Conservation (phyloP, 495 filamentous ascomycete genomes). For the Podospora pseudoanserina region DNA sequence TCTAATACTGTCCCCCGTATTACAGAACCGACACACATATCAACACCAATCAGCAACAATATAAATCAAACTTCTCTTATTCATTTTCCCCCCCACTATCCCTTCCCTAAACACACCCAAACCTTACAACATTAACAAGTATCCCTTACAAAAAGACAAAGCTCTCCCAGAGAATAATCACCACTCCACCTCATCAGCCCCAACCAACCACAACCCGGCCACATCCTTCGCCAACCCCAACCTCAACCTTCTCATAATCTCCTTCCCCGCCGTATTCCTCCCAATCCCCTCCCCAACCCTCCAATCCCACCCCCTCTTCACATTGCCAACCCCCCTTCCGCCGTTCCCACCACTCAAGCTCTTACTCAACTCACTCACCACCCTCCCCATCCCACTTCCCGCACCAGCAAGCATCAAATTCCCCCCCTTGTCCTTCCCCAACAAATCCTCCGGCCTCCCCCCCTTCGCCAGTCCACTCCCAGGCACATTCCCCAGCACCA, state of each 20-base stretch:
- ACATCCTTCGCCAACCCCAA: constrained; percentile 69
- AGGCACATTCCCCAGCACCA: constrained; percentile 44
- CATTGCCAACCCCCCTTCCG: constrained; percentile 30
- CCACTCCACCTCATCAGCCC: constrained; percentile 45
- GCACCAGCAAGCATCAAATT: constrained; percentile 64
- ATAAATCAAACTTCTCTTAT: background rate
- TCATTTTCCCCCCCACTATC: background rate
- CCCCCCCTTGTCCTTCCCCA: constrained; percentile 60
- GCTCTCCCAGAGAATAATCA: background rate
- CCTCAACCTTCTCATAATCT: constrained; percentile 68
- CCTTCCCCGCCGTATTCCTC: constrained; percentile 54
- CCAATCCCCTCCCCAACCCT: constrained; percentile 54
- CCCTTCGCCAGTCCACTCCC: constrained; percentile 37
- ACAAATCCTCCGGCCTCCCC: constrained; percentile 57
- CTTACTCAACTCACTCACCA: constrained; percentile 59
- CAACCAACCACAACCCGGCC: constrained; percentile 57
- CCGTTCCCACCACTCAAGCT: constrained; percentile 35
- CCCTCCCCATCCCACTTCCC: constrained; percentile 46
- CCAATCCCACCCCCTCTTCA: constrained; percentile 84
- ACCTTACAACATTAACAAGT: too few relatives aligned
- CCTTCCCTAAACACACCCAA: too few relatives aligned
- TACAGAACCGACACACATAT: too few relatives aligned
- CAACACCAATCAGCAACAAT: too few relatives aligned
- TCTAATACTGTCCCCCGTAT: too few relatives aligned
- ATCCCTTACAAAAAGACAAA: background rate